Evolutionary conservation across 1,284 basidiomycete genomes (phyloP).

Genomic region (Naganishia liquefaciens): DNA sequence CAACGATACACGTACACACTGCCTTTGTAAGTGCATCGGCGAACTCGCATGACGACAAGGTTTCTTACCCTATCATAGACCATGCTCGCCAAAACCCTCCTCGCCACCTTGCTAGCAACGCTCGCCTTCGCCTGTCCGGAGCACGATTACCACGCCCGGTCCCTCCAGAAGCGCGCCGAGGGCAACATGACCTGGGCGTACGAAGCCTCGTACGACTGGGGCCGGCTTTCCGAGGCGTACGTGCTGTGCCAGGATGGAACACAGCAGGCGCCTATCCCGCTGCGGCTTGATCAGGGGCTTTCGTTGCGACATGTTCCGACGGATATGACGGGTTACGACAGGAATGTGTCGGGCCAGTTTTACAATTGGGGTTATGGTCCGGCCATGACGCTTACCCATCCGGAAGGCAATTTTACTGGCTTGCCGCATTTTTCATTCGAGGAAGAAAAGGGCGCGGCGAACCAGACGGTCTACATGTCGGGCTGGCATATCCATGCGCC

Average conservation of each 20-base stretch:
- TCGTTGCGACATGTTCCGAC: constrained; percentile 31
- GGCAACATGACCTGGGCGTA: constrained; percentile 23
- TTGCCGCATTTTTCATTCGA: constrained; percentile 35
- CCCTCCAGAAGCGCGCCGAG: constrained; percentile 7
- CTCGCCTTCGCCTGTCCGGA: constrained; percentile 23
- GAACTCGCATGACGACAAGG: too few relatives aligned
- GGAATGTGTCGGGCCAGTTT: constrained; percentile 31
- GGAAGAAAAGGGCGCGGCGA: constrained; percentile 32
- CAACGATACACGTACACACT: too few relatives aligned
- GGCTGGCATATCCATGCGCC: constrained; percentile 39
- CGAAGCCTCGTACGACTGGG: constrained; percentile 39
- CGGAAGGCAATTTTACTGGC: constrained; percentile 34
- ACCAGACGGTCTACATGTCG: constrained; percentile 37
- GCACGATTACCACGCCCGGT: constrained; percentile 17
- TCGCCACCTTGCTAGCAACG: constrained; percentile 11
- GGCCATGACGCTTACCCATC: constrained; percentile 36
- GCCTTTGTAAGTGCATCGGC: too few relatives aligned
- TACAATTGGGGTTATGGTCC: constrained; percentile 38
- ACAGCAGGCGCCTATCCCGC: constrained; percentile 36
- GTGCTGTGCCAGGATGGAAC: constrained; percentile 36
- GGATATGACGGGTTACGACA: constrained; percentile 29
- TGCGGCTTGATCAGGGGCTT: constrained; percentile 36
- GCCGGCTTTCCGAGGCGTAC: constrained; percentile 32
- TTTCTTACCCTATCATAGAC: not conserved
- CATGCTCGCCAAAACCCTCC: constrained; percentile 23